These are phyloP conservation scores for Leonotis leonurus DNA, from an alignment of 257 asterid genomes.

Conservation along the genomic window DNA sequence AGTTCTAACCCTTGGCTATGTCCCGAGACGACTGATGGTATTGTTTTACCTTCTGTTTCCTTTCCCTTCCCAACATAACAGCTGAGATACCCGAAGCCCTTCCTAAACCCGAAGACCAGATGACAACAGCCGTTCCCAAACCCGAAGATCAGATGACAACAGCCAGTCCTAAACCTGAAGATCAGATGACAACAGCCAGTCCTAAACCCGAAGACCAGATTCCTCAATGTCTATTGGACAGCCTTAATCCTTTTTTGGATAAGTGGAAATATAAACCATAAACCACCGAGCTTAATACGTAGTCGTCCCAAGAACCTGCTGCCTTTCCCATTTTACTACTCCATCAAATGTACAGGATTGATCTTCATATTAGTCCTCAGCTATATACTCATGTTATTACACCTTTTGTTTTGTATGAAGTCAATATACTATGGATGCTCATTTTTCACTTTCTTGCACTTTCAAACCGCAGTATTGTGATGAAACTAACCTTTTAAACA, in stretches of 20 bases:
- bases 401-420: constrained; percentile 16
- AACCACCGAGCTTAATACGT: constrained; percentile 49
- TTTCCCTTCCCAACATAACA: constrained; percentile 26
- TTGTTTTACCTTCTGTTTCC: constrained; percentile 76
- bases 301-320: constrained; percentile 69
- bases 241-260: no score
- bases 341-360: constrained; percentile 43
- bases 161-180: no score
- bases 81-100: constrained; percentile 81
- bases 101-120: no score
- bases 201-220: no score
- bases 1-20: constrained; percentile 32
- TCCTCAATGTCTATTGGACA: no score
- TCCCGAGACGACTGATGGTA: constrained; percentile 61
- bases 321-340: constrained; percentile 44
- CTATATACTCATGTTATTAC: constrained; percentile 35
- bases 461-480: constrained; percentile 14
- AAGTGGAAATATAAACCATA: no score
- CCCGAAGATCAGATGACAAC: constrained; percentile 94
- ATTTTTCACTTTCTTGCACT: constrained; percentile 18
- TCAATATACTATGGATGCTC: constrained; percentile 12
- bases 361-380: constrained; percentile 29
- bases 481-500: neutral
- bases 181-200: no score
- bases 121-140: constrained; percentile 84